phyloP scores from a whole-genome alignment of 2,329 filamentous ascomycete genomes.

The Lecanicillium sp. region DNA sequence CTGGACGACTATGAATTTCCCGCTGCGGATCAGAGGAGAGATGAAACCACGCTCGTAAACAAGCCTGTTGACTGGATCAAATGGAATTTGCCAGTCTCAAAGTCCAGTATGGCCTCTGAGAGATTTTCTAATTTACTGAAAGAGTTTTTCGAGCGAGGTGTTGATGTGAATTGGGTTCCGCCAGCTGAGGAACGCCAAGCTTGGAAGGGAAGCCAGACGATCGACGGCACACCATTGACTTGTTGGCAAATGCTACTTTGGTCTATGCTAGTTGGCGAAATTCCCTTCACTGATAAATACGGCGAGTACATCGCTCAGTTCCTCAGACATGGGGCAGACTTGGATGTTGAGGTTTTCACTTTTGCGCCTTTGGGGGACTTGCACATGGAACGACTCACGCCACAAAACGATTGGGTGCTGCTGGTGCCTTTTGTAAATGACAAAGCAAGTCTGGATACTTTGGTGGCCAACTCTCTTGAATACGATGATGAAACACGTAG shows the following conservation, averaged over 20 bases:
- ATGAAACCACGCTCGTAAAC: not conserved
- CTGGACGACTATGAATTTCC: not conserved
- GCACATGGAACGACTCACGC: not conserved
- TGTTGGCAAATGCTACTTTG: conserved; percentile 1
- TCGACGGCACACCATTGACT: not conserved
- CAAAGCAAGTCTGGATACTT: not conserved
- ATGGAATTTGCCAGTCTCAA: not conserved
- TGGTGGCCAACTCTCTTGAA: not conserved
- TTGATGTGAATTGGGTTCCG: not conserved
- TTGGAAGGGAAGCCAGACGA: not conserved
- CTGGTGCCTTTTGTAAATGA: not conserved
- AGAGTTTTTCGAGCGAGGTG: conserved; percentile 1
- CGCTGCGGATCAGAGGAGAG: not conserved
- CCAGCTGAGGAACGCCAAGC: not conserved
- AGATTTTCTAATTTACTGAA: not conserved
- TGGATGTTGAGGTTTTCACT: not conserved
- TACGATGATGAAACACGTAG: too few species aligned
- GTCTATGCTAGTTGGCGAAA: not conserved
- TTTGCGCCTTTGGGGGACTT: not conserved
- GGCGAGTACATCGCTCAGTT: not conserved
- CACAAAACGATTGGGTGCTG: not conserved
- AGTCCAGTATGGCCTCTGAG: not conserved
- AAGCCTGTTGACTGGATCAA: not conserved
- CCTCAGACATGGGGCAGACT: not conserved
- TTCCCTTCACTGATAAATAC: not conserved